Conservation (phyloP, 2,329 filamentous ascomycete species). For the Colletotrichum theobromicola region DNA sequence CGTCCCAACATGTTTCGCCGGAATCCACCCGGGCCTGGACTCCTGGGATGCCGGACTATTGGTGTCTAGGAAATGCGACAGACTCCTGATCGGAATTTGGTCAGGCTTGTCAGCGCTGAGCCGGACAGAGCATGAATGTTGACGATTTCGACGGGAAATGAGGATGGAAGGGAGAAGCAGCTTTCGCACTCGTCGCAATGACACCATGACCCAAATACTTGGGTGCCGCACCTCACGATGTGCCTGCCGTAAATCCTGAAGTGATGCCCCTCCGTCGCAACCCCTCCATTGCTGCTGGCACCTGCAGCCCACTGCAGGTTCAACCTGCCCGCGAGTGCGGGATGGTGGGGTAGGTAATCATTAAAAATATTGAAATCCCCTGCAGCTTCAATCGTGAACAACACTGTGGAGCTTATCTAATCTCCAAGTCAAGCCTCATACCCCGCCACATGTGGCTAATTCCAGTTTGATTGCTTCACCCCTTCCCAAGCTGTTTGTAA, state of each 20-base stretch:
- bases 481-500: not conserved
- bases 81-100: not conserved
- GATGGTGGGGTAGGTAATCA: constrained; percentile 11
- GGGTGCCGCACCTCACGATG: not conserved
- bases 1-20: constrained; percentile 13
- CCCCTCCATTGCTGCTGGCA: not conserved
- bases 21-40: constrained; percentile 1
- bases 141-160: not conserved
- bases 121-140: not conserved
- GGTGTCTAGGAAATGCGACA: not conserved
- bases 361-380: not conserved
- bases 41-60: not conserved
- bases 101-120: not conserved
- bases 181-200: not conserved
- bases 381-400: not conserved
- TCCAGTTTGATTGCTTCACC: not conserved
- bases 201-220: not conserved
- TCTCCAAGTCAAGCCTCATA: not conserved
- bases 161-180: not conserved
- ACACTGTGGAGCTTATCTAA: not conserved
- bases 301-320: constrained; percentile 19
- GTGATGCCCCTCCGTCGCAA: not conserved
- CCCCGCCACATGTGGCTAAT: not conserved
- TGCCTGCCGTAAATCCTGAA: not conserved
- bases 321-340: not conserved